Evolutionary conservation across 345 rosid genomes (phyloP).

Genomic region (Lepidium didymum): DNA sequence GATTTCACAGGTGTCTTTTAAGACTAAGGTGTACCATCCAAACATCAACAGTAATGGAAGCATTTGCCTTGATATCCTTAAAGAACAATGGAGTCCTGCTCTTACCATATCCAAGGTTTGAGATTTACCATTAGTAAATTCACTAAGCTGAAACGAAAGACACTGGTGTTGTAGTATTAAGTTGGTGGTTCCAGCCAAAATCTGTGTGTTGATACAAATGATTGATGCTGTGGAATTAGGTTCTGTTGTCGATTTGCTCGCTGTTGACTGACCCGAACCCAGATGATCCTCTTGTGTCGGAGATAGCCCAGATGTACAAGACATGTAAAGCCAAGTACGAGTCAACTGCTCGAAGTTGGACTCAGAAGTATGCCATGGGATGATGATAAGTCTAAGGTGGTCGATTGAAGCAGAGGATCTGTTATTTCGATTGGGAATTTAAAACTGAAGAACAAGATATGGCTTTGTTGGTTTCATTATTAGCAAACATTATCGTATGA

Average conservation of each 20-base stretch:
- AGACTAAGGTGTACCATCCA: conserved; percentile 30
- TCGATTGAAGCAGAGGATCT: too few relatives aligned
- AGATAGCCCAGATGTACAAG: conserved; percentile 92
- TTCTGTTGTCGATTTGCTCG: conserved; percentile 80
- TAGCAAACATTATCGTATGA: too few relatives aligned
- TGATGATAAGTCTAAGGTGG: background rate
- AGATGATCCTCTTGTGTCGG: conserved; percentile 87
- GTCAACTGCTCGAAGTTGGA: conserved; percentile 92
- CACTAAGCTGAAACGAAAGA: too few relatives aligned
- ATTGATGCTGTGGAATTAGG: conserved; percentile 30
- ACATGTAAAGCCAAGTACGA: conserved; percentile 69
- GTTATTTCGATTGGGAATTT: too few relatives aligned
- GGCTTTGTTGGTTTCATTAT: too few relatives aligned
- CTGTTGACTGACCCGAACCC: conserved; percentile 89
- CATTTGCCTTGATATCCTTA: conserved; percentile 28
- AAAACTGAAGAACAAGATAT: too few relatives aligned
- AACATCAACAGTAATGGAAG: conserved; percentile 30
- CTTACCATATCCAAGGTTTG: conserved; percentile 29
- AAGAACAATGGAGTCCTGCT: conserved; percentile 33
- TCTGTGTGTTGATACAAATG: background rate
- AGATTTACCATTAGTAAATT: background rate
- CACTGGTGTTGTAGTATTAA: too few relatives aligned
- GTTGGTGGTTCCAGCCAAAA: background rate
- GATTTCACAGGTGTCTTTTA: conserved; percentile 23
- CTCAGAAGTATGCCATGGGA: conserved; percentile 94